Evolutionary conservation across 306 rosid species (phyloP).

Genomic region (Ziziphus jujuba): DNA sequence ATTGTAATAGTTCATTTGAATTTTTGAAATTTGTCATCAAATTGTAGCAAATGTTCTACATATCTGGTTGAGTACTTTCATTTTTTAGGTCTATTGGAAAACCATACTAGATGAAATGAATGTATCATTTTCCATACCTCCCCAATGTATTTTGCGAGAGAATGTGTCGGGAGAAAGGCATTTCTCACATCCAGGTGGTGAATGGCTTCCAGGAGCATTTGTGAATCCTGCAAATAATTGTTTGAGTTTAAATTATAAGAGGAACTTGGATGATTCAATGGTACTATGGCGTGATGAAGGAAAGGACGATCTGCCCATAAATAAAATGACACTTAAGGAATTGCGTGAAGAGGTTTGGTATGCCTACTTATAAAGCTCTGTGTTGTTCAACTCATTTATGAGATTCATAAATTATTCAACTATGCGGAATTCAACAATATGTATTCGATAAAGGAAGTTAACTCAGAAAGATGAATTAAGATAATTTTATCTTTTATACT

Average conservation of each 20-base stretch:
- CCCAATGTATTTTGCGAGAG: slow-evolving; percentile 66
- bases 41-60: slow-evolving; percentile 13
- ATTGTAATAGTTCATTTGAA: background rate
- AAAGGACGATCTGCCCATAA: slow-evolving; percentile 59
- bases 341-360: slow-evolving; percentile 85
- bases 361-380: slow-evolving; percentile 23
- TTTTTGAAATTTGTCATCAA: slow-evolving; percentile 8
- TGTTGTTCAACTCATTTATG: slow-evolving; percentile 1
- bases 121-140: slow-evolving; percentile 58
- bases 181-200: slow-evolving; percentile 55
- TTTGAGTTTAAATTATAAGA: slow-evolving; percentile 48
- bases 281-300: slow-evolving; percentile 86
- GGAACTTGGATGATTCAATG: slow-evolving; percentile 62
- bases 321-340: slow-evolving; percentile 61
- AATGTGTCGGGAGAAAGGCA: slow-evolving; percentile 33
- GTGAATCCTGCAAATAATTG: slow-evolving; percentile 83
- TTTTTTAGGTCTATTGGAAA: slow-evolving; percentile 79
- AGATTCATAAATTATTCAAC: background rate
- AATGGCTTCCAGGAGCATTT: slow-evolving; percentile 89
- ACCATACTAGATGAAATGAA: slow-evolving; percentile 66
- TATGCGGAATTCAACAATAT: no score
- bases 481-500: background rate
- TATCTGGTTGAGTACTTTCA: slow-evolving; percentile 9
- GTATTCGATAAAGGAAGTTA: no score
- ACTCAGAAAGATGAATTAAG: no score